Evolutionary conservation across 2,329 filamentous ascomycete genomes (phyloP).

Genomic region (Aureobasidium subglaciale): DNA sequence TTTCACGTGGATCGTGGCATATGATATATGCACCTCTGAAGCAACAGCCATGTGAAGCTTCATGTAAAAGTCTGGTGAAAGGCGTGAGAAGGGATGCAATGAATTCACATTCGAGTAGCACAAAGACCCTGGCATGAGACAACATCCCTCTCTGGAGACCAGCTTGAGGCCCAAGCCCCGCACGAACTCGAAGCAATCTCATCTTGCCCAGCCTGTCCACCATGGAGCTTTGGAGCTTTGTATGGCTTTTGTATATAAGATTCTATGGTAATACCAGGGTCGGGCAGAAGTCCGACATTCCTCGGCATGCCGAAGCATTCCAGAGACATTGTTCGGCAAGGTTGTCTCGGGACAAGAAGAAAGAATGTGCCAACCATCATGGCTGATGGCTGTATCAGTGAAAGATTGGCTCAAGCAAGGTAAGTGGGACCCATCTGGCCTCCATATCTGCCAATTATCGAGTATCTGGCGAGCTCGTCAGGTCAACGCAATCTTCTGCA

Average conservation of each 20-base stretch:
- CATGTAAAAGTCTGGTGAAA: neutral
- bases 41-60: neutral
- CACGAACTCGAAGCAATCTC: too few species aligned
- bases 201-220: too few species aligned
- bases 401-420: conserved; percentile 8
- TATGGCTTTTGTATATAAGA: too few species aligned
- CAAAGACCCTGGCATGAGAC: neutral
- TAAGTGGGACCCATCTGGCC: neutral
- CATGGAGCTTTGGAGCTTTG: too few species aligned
- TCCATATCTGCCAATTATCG: neutral
- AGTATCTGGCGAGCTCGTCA: neutral
- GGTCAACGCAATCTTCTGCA: conserved; percentile 11
- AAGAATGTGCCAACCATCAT: conserved; percentile 6
- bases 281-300: neutral
- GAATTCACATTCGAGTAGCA: neutral
- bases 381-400: neutral
- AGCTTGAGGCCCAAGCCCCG: too few species aligned
- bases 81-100: neutral
- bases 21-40: neutral
- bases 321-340: conserved; percentile 1
- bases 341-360: conserved; percentile 3
- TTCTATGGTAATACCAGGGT: too few species aligned
- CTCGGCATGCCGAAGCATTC: conserved; percentile 11
- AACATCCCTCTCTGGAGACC: conserved; percentile 3
- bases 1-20: neutral